phyloP scores from a whole-genome alignment of 2,329 filamentous ascomycete genomes.

The Myriosclerotinia curreyana region DNA sequence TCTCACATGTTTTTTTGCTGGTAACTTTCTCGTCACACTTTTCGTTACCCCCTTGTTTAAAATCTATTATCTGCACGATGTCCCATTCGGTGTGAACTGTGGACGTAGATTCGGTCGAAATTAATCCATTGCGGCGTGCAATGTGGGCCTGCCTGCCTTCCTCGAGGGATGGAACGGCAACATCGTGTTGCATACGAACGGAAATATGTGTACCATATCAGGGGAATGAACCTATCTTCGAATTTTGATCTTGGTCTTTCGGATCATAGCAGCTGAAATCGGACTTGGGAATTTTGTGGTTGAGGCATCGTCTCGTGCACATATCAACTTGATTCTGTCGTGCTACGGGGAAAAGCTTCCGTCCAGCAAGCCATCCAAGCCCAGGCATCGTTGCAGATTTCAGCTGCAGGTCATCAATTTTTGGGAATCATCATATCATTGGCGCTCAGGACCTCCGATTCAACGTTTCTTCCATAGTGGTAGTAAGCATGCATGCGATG shows the following conservation, averaged over 20 bases:
- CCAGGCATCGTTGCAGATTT: conserved; percentile 20
- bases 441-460: conserved; percentile 18
- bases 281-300: conserved; percentile 14
- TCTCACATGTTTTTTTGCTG: conserved; percentile 20
- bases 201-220: conserved; percentile 1
- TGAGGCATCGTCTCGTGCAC: conserved; percentile 11
- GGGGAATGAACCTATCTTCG: not conserved
- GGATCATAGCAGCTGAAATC: conserved; percentile 14
- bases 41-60: conserved; percentile 13
- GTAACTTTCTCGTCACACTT: conserved; percentile 17
- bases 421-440: conserved; percentile 21
- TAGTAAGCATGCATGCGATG: conserved; percentile 20
- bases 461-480: conserved; percentile 13
- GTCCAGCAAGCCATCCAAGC: conserved; percentile 10
- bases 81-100: conserved; percentile 17
- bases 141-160: conserved; percentile 12
- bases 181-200: conserved; percentile 18
- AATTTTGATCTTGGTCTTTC: conserved; percentile 1
- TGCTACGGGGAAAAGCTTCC: conserved; percentile 24
- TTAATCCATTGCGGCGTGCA: conserved; percentile 8
- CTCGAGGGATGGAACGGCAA: conserved; percentile 19
- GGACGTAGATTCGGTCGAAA: conserved; percentile 9
- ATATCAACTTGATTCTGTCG: conserved; percentile 22
- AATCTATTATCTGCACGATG: not conserved
- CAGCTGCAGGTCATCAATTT: conserved; percentile 23